These are phyloP conservation scores for Lathyrus oleraceus DNA, from an alignment of 306 rosid species.

Conservation along the genomic window DNA sequence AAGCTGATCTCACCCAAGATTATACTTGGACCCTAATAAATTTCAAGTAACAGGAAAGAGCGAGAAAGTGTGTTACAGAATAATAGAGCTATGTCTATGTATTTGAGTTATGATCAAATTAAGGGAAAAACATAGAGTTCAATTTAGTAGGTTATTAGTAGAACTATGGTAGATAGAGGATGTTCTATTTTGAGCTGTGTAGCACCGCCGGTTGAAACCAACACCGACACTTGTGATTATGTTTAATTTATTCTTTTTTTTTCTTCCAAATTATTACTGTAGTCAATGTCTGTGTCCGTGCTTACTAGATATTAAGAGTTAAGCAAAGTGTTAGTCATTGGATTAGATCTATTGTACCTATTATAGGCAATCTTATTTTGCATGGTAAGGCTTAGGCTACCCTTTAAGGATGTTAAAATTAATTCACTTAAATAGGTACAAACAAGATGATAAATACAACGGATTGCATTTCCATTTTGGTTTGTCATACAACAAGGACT, in stretches of 20 bases:
- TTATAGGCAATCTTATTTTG: not conserved
- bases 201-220: too few species aligned
- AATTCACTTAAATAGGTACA: not conserved
- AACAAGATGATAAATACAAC: not conserved
- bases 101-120: not conserved
- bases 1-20: not conserved
- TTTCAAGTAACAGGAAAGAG: not conserved
- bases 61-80: not conserved
- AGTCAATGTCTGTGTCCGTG: too few species aligned
- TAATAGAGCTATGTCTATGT: not conserved
- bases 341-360: not conserved
- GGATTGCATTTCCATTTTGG: not conserved
- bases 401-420: conserved; percentile 1
- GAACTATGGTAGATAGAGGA: not conserved
- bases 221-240: too few species aligned
- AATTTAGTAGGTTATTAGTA: not conserved
- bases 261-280: too few species aligned
- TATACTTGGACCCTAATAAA: not conserved
- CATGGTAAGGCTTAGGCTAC: not conserved
- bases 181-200: not conserved
- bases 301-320: not conserved
- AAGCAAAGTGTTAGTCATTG: not conserved
- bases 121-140: not conserved
- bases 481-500: not conserved
- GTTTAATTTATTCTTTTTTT: too few species aligned